phyloP scores from a whole-genome alignment of 2,329 filamentous ascomycete genomes.

The Cadophora sp. region DNA sequence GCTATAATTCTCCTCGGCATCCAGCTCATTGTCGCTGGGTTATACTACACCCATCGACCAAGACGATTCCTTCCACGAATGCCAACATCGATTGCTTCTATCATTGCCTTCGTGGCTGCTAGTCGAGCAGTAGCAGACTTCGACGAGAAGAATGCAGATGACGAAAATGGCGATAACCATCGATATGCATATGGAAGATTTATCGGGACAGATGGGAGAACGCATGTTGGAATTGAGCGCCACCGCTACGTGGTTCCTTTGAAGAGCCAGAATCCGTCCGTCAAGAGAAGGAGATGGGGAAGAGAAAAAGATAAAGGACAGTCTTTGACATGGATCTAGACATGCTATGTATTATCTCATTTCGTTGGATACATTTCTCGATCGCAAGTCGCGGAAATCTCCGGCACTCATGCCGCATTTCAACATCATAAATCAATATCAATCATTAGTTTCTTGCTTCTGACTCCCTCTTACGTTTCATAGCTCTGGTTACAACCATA shows the following conservation, averaged over 20 bases:
- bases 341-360: no score
- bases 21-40: constrained; percentile 51
- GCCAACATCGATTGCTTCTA: constrained; percentile 56
- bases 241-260: constrained; percentile 51
- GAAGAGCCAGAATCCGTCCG: constrained; percentile 32
- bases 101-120: constrained; percentile 55
- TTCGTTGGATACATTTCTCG: no score
- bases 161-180: constrained; percentile 2
- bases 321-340: constrained; percentile 33
- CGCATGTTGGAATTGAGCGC: constrained; percentile 59
- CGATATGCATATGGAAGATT: constrained; percentile 58
- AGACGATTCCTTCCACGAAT: constrained; percentile 55
- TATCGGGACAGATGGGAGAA: constrained; percentile 53
- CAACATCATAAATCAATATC: no score
- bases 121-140: constrained; percentile 52
- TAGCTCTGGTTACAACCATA: no score
- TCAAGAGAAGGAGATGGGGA: constrained; percentile 22
- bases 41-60: constrained; percentile 51
- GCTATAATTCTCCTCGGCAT: constrained; percentile 50
- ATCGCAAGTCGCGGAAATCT: no score
- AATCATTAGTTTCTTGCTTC: no score
- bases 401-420: no score
- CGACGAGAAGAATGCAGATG: background rate
- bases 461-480: no score
- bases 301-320: constrained; percentile 21